phyloP scores from a whole-genome alignment of 352 stramenopile genomes.

The Globisporangium mamillatum region DNA sequence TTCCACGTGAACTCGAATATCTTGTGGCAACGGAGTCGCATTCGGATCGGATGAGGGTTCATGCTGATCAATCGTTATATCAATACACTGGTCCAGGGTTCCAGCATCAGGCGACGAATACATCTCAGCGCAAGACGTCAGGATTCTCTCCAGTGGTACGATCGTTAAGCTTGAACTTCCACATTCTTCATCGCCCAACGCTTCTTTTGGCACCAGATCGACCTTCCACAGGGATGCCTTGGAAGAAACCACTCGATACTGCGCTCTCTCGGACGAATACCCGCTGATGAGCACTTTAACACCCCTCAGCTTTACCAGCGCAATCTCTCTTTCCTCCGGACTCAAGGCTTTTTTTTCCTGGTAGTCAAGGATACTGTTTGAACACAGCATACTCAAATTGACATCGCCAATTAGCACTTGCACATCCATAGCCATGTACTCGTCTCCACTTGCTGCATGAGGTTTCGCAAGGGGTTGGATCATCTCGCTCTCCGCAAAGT shows the following conservation, averaged over 20 bases:
- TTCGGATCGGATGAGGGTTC: slow-evolving; percentile 11
- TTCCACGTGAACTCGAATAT: slow-evolving; percentile 62
- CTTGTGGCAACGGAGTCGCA: slow-evolving; percentile 19
- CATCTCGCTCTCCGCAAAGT: slow-evolving; percentile 37
- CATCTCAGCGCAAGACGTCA: slow-evolving; percentile 36
- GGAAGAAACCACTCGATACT: slow-evolving; percentile 41
- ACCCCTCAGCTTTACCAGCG: slow-evolving; percentile 36
- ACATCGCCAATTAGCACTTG: slow-evolving; percentile 47
- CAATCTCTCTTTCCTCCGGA: slow-evolving; percentile 32
- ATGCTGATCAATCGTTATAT: slow-evolving; percentile 50
- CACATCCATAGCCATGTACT: slow-evolving; percentile 43
- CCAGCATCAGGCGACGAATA: slow-evolving; percentile 19
- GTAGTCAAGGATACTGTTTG: slow-evolving; percentile 13
- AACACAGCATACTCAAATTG: slow-evolving; percentile 30
- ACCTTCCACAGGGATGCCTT: slow-evolving; percentile 49
- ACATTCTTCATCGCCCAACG: neutral
- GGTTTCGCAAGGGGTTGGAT: neutral
- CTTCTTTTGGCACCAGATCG: slow-evolving; percentile 22
- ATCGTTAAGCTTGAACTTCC: neutral
- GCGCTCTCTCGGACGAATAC: slow-evolving; percentile 50
- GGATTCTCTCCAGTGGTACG: slow-evolving; percentile 8
- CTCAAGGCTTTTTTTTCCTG: slow-evolving; percentile 15
- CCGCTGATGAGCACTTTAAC: slow-evolving; percentile 35
- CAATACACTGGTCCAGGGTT: slow-evolving; percentile 23
- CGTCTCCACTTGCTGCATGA: slow-evolving; percentile 24